These are phyloP conservation scores for Epichloe brachyelytri DNA, from an alignment of 2,329 filamentous ascomycete species.

Conservation along the genomic window DNA sequence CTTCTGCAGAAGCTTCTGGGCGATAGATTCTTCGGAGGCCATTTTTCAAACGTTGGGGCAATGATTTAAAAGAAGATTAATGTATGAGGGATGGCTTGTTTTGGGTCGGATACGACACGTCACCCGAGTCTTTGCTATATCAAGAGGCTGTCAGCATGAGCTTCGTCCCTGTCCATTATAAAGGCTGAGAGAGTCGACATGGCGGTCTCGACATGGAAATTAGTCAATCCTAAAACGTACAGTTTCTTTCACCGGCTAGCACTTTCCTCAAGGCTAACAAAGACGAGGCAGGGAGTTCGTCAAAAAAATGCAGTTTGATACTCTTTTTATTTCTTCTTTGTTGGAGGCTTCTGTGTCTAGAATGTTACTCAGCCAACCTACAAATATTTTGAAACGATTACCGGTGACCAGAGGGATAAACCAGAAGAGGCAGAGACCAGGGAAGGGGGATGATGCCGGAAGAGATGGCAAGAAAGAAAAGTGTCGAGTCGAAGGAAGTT, in stretches of 20 bases:
- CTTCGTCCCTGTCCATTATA: background rate
- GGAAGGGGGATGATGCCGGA: conserved; percentile 12
- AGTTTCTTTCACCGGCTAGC: background rate
- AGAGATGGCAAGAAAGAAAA: conserved; percentile 12
- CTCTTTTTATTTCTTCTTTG: background rate
- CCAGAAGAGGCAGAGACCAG: conserved; percentile 25
- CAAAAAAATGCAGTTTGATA: conserved; percentile 1
- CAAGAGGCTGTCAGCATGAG: background rate
- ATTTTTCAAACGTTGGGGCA: conserved; percentile 20
- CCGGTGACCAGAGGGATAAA: conserved; percentile 28
- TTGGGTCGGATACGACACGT: background rate
- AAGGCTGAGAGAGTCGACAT: too few relatives aligned
- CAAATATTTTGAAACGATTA: conserved; percentile 17
- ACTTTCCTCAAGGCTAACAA: background rate
- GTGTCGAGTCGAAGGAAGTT: conserved; percentile 15
- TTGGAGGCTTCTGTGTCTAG: conserved; percentile 19
- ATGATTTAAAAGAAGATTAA: background rate
- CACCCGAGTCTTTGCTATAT: background rate
- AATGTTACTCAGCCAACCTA: conserved; percentile 25
- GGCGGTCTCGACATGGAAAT: too few relatives aligned
- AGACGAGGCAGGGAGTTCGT: background rate
- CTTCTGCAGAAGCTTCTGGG: conserved; percentile 51
- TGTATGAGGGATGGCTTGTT: background rate
- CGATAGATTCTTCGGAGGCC: conserved; percentile 39
- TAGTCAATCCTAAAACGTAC: background rate